These are phyloP conservation scores for Chytriomyces sp. DNA, from an alignment of 192 early-diverging fungal genomes.

Conservation along the genomic window DNA sequence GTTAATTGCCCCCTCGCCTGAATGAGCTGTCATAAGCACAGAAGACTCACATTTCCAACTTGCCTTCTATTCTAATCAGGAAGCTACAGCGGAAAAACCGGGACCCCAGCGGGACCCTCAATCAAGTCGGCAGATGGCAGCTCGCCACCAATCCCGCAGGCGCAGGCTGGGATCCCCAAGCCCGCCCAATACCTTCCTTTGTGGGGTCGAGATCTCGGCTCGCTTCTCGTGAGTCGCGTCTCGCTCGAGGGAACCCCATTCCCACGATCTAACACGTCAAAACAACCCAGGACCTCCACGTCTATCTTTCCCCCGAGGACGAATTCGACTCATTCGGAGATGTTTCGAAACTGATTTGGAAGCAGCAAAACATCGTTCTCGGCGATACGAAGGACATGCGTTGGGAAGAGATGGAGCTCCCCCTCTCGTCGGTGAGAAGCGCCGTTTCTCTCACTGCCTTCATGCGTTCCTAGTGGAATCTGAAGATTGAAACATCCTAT, in stretches of 20 bases:
- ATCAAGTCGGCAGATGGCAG: background rate
- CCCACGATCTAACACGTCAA: too few species aligned
- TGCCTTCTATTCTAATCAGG: background rate
- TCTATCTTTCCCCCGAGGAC: conserved; percentile 32
- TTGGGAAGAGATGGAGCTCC: conserved; percentile 32
- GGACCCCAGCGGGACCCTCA: background rate
- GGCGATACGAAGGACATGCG: conserved; percentile 38
- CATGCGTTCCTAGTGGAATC: background rate
- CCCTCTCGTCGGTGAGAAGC: conserved; percentile 13
- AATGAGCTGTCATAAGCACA: too few species aligned
- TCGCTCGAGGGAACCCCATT: background rate
- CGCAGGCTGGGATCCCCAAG: background rate
- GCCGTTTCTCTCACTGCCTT: conserved; percentile 17
- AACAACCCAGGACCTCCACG: conserved; percentile 34
- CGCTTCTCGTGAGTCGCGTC: background rate
- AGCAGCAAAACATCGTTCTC: conserved; percentile 39
- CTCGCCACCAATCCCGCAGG: background rate
- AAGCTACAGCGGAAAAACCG: background rate
- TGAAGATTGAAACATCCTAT: background rate
- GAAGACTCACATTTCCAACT: background rate
- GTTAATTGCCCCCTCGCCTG: too few species aligned
- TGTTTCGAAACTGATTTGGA: conserved; percentile 38
- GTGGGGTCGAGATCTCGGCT: background rate
- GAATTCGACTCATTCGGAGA: conserved; percentile 20
- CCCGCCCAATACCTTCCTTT: conserved; percentile 10